Evolutionary conservation across 768 basidiomycete genomes (phyloP).

Genomic region (Hysterangium stoloniferum): DNA sequence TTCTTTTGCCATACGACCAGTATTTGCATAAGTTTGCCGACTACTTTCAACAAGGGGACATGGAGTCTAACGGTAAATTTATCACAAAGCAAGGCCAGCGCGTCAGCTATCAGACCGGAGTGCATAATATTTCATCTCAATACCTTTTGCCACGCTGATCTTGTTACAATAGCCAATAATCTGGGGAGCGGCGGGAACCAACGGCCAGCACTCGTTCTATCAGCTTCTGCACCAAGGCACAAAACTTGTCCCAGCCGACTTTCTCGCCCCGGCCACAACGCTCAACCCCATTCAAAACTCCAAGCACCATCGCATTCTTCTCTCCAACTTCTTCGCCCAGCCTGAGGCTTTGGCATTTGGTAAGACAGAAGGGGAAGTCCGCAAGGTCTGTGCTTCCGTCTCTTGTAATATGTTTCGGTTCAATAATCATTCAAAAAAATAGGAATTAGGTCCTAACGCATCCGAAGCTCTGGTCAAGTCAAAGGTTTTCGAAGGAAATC

Average conservation of each 20-base stretch:
- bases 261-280: conserved; percentile 81
- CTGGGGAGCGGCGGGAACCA: conserved; percentile 98
- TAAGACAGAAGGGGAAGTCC: conserved; percentile 87
- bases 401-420: not conserved
- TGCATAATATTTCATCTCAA: too few species aligned
- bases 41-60: conserved; percentile 99
- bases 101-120: conserved; percentile 94
- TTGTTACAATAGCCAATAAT: conserved; percentile 70
- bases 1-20: conserved; percentile 94
- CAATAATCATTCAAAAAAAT: conserved; percentile 21
- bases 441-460: conserved; percentile 47
- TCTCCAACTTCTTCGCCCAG: conserved; percentile 98
- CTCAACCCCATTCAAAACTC: conserved; percentile 84
- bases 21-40: conserved; percentile 99
- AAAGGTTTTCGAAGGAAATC: conserved; percentile 97
- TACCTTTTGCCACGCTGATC: conserved; percentile 1
- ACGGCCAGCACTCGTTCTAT: conserved; percentile 99
- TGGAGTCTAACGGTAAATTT: conserved; percentile 99
- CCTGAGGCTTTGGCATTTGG: conserved; percentile 97
- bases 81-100: conserved; percentile 90
- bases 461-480: conserved; percentile 86
- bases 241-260: conserved; percentile 86
- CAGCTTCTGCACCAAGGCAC: conserved; percentile 94
- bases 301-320: conserved; percentile 94
- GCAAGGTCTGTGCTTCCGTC: conserved; percentile 22